Evolutionary conservation across 2,329 filamentous ascomycete species (phyloP).

Genomic region (Scytalidium lignicola): DNA sequence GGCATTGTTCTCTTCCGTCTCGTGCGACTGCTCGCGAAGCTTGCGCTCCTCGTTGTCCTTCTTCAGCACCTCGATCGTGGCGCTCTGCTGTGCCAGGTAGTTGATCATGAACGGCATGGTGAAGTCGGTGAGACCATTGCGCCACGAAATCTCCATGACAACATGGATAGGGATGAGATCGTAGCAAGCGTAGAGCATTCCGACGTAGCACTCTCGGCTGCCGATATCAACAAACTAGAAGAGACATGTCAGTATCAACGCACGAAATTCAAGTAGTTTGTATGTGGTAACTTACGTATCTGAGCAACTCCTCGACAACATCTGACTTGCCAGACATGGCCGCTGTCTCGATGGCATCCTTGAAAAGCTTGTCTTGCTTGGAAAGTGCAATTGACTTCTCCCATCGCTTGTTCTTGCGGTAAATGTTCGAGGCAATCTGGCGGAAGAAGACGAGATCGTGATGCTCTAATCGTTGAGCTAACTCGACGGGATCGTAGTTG

Average conservation of each 20-base stretch:
- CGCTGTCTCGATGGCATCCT: slow-evolving; percentile 97
- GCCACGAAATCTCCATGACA: slow-evolving; percentile 95
- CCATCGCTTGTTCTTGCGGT: slow-evolving; percentile 99
- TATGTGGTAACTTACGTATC: slow-evolving; percentile 71
- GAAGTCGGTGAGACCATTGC: slow-evolving; percentile 88
- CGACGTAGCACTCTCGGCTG: slow-evolving; percentile 98
- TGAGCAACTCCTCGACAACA: slow-evolving; percentile 89
- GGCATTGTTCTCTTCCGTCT: slow-evolving; percentile 88
- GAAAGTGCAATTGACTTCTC: slow-evolving; percentile 97
- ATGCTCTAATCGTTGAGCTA: slow-evolving; percentile 89
- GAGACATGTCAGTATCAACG: slow-evolving; percentile 28
- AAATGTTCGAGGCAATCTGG: slow-evolving; percentile 96
- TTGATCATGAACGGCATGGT: slow-evolving; percentile 99
- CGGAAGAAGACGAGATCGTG: slow-evolving; percentile 99
- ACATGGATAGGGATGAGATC: slow-evolving; percentile 91
- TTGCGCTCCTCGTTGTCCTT: slow-evolving; percentile 96
- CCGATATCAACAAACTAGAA: slow-evolving; percentile 95
- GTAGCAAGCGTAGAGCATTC: slow-evolving; percentile 98
- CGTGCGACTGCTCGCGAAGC: slow-evolving; percentile 60
- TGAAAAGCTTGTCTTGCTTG: slow-evolving; percentile 99
- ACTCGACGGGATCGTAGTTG: slow-evolving; percentile 94
- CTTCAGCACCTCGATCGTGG: slow-evolving; percentile 78
- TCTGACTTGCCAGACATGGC: slow-evolving; percentile 87
- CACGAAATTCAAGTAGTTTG: slow-evolving; percentile 1
- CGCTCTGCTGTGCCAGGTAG: slow-evolving; percentile 84